A percentile compares a stretch with the other conserved stretches of the same genome.
These are phyloP conservation scores for Pseudogymnoascus sp. DNA, from an alignment of 2,329 filamentous ascomycete genomes.

Conservation along the genomic window DNA sequence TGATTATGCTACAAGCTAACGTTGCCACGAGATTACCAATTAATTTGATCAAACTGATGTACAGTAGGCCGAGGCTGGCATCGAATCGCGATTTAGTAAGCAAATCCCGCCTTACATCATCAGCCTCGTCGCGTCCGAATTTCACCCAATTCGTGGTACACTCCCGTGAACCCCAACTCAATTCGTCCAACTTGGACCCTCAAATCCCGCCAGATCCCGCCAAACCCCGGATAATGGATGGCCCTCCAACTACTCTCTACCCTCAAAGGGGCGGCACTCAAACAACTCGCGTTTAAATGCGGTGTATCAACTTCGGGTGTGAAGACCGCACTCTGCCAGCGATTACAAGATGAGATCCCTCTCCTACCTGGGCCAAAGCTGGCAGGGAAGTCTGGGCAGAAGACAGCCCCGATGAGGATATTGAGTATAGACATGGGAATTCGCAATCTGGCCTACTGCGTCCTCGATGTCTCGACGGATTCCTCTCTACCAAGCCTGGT, in stretches of 20 bases:
- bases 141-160: not conserved
- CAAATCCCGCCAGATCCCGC: not conserved
- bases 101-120: constrained; percentile 3
- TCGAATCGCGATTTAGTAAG: not conserved
- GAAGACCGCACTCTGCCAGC: constrained; percentile 46
- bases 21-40: constrained; percentile 3
- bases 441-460: constrained; percentile 68
- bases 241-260: constrained; percentile 23
- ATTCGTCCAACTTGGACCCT: not conserved
- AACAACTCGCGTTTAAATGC: constrained; percentile 50
- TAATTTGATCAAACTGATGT: not conserved
- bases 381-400: not conserved
- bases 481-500: constrained; percentile 22
- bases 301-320: constrained; percentile 51
- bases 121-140: not conserved
- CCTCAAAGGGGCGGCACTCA: constrained; percentile 46
- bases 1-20: not conserved
- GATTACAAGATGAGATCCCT: constrained; percentile 37
- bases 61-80: not conserved
- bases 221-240: constrained; percentile 23
- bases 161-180: not conserved
- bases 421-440: constrained; percentile 82
- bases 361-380: not conserved
- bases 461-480: constrained; percentile 36
- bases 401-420: constrained; percentile 37